phyloP scores from a whole-genome alignment of 1,284 basidiomycete species.

The Cutaneotrichosporon curvatum region DNA sequence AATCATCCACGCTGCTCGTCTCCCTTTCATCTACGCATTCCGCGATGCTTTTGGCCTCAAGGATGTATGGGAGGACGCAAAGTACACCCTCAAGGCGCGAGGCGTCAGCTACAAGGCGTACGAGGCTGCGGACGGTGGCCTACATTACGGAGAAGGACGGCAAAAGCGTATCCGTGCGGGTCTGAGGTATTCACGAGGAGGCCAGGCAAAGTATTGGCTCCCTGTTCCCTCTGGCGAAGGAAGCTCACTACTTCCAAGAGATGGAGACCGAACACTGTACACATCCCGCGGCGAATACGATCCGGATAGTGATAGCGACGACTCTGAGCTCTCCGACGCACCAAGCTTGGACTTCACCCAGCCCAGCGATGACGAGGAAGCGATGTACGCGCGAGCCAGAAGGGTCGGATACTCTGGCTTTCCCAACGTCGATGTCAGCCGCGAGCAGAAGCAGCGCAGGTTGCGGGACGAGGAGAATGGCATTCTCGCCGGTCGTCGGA shows the following conservation, averaged over 20 bases:
- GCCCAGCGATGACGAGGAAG: conserved; percentile 50
- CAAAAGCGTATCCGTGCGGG: conserved; percentile 80
- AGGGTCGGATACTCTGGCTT: conserved; percentile 88
- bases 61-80: conserved; percentile 81
- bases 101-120: conserved; percentile 94
- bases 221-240: conserved; percentile 49
- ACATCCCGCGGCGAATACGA: conserved; percentile 10
- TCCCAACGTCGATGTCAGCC: conserved; percentile 77
- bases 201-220: conserved; percentile 83
- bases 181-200: conserved; percentile 80
- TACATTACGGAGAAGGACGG: conserved; percentile 75
- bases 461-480: conserved; percentile 43
- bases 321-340: conserved; percentile 44
- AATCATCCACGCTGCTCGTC: conserved; percentile 67
- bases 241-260: conserved; percentile 66
- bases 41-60: conserved; percentile 77
- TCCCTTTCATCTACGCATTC: conserved; percentile 78
- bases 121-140: conserved; percentile 85
- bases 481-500: conserved; percentile 41
- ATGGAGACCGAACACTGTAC: conserved; percentile 38
- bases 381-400: conserved; percentile 58
- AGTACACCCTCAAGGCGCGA: conserved; percentile 73
- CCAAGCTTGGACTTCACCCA: conserved; percentile 39
- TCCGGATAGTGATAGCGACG: conserved; percentile 12
- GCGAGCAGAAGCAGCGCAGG: conserved; percentile 34